Base-by-base conservation (phyloP, 2,329 filamentous ascomycete genomes). In the Teratosphaeria viscida region DNA sequence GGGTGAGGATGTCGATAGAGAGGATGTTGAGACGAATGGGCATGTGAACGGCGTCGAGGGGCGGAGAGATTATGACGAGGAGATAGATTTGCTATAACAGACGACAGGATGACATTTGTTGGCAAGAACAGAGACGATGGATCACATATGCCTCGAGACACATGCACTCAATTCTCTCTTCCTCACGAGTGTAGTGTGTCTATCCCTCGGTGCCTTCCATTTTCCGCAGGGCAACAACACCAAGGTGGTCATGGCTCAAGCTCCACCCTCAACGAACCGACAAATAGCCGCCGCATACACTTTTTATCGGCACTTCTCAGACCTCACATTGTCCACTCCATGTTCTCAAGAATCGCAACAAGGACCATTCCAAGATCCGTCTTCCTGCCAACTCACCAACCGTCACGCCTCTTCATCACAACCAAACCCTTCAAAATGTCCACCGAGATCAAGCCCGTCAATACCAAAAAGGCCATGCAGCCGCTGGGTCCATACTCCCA, bases 401-500 rank as follows among this genome's bases (percentile, higher is more conserved):
- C 43, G n/a, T 6, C 19, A 8, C 43, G 37, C n/a, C 19, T 11
- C 11, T 10, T 19, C 43, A 49, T 23, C n/a, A 49, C 43, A 32
- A 32, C 29, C 29, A 32, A 32, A 2, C 29, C 5, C n/a, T 49
- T 19, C 43, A 55, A 29, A 32, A 58, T 58, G 57, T n/a, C 57
- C 3, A 54, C 61, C 12, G 58, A 64, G 12, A 57, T 63, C 54
- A 55, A 64, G 27, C 52, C 58, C 16, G 37, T 64, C 63, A 59
- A 60, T 57, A 64, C 59, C 27, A 59, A 60, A 29, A 63, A 63
- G 43, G 55, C 52, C 32, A 54, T 57, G 8, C 63, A 59, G 37
- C 62, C 62, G 62, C 49, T 47, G 62, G 59, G 59, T 32, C 61
- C 60, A 27, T 55, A 79, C 75, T 72, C 74, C 56, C 77, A 79